Base-by-base conservation (phyloP, 176 grass and related monocot species). In the Tillandsia fasciculata region DNA sequence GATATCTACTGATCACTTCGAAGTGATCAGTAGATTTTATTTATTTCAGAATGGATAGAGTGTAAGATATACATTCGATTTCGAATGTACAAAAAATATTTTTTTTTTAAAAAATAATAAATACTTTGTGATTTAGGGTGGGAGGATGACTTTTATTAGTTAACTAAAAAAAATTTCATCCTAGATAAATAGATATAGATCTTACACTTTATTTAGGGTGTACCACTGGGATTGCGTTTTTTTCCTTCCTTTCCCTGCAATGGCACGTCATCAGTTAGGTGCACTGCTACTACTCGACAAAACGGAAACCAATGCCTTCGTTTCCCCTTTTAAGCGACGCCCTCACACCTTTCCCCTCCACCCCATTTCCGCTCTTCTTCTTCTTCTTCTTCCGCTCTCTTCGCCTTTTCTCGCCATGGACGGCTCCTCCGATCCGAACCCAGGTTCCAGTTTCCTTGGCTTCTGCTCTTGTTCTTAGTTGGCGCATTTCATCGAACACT, bases 401-500 rank as follows among this genome's bases (percentile, higher is more conserved):
- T 42, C 33, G 33, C 33, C 33, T 42, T 42, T 7, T 42, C 5
- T 20, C 53, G 52, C 70, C 71, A 80, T 80, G 78, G 78, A 63
- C 57, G 17, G 24, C 50, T 72, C 70, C 18, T 67, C 53, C 27
- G 47, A 63, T 8, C 48, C 20, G 63, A 48, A 69, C 68, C 50
- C 78, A 69, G 78, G 78, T 80, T 49, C 0, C 61, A 12, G 47
- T 12, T 58, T 80, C 64, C 26, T 26, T 6, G 33, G 33, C 6
- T 42, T 42, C 33, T 3, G 33, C 33, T 42, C 33, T 42, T 42
- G 33, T 42, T 42, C 33, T 6, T 42, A 42, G 33, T 5, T 74
- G 68, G 52, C 13, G 47, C 68, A 57, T 79, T 72, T 53, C 28
- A 3, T 79, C 57, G 58, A 72, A 72, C 47, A 57, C 11, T 65